A percentile compares a stretch with the other conserved stretches of the same genome.
phyloP scores from a whole-genome alignment of 2,329 filamentous ascomycete species.

The Botrytis cinerea region DNA sequence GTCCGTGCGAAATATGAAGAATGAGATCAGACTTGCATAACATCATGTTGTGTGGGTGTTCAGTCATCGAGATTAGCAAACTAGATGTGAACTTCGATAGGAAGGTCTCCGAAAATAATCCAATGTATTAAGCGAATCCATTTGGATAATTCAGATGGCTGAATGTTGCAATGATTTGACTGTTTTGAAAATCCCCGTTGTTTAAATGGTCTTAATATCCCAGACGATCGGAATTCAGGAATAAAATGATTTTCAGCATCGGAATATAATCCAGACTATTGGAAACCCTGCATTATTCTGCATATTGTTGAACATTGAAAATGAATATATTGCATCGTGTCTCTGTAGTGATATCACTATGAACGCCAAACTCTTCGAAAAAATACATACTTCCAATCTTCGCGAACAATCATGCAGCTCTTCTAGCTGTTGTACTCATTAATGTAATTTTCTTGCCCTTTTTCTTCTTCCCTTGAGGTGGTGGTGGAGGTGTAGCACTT shows the following conservation, averaged over 20 bases:
- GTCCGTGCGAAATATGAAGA: background rate
- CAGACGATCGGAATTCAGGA: background rate
- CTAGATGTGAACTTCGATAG: background rate
- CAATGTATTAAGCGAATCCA: background rate
- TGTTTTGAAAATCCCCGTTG: background rate
- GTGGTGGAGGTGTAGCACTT: constrained; percentile 20
- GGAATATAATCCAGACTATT: background rate
- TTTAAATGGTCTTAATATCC: background rate
- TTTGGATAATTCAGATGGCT: background rate
- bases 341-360: constrained; percentile 16
- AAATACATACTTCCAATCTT: constrained; percentile 7
- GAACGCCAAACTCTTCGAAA: constrained; percentile 18
- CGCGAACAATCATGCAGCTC: constrained; percentile 42
- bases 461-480: constrained; percentile 55
- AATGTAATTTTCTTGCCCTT: constrained; percentile 73
- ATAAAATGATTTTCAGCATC: background rate
- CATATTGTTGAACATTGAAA: constrained; percentile 15
- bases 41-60: constrained; percentile 13
- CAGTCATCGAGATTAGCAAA: background rate
- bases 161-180: background rate
- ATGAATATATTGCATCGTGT: constrained; percentile 15
- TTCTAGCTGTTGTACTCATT: constrained; percentile 61
- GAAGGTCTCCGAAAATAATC: background rate
- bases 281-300: background rate
- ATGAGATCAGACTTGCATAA: constrained; percentile 15